A percentile compares a stretch with the other conserved stretches of the same genome.
Evolutionary conservation across 345 rosid genomes (phyloP).

Genomic region (Salix exigua): DNA sequence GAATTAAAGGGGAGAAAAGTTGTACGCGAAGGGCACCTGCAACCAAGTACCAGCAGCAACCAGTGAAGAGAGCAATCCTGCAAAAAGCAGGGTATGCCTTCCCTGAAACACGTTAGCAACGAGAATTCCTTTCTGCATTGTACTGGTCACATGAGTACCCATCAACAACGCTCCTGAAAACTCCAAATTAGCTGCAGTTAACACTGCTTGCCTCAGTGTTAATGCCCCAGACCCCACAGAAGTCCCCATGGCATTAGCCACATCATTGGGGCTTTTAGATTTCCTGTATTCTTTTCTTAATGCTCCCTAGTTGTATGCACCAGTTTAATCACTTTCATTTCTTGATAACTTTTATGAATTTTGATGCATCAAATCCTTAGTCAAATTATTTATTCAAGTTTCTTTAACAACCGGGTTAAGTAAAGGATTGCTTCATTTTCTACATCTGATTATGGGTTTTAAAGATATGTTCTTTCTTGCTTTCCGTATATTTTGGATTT

Average conservation of each 20-base stretch:
- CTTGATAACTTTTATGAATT: too few relatives aligned
- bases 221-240: slow-evolving; percentile 96
- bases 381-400: too few relatives aligned
- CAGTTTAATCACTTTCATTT: too few relatives aligned
- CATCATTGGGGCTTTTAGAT: too few relatives aligned
- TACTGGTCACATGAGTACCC: slow-evolving; percentile 96
- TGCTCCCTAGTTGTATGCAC: too few relatives aligned
- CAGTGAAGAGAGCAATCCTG: slow-evolving; percentile 78
- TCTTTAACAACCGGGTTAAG: too few relatives aligned
- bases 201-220: slow-evolving; percentile 72
- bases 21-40: slow-evolving; percentile 52
- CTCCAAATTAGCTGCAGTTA: slow-evolving; percentile 84
- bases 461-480: too few relatives aligned
- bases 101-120: slow-evolving; percentile 88
- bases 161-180: slow-evolving; percentile 92
- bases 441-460: too few relatives aligned
- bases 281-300: too few relatives aligned
- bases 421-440: too few relatives aligned
- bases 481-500: too few relatives aligned
- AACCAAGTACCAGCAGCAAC: slow-evolving; percentile 98
- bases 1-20: neutral
- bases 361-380: too few relatives aligned
- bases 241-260: slow-evolving; percentile 99
- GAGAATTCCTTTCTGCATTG: slow-evolving; percentile 98
- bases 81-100: slow-evolving; percentile 70